Evolutionary conservation across 805 yeast genomes (phyloP).

Genomic region (Henningerozyma blattae): DNA sequence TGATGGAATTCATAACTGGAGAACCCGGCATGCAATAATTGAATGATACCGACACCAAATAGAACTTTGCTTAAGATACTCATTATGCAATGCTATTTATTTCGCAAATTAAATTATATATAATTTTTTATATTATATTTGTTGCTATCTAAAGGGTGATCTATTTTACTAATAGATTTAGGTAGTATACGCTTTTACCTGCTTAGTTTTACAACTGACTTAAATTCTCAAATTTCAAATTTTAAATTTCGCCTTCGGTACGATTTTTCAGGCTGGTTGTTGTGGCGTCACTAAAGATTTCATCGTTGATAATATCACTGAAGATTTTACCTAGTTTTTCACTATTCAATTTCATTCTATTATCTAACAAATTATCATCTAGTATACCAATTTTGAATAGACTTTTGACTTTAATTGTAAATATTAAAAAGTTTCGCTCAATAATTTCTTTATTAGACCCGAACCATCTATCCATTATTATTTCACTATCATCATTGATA

Average conservation of each 20-base stretch:
- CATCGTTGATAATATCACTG: conserved; percentile 13
- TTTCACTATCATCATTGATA: conserved; percentile 11
- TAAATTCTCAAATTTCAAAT: too few relatives aligned
- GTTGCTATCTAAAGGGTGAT: too few relatives aligned
- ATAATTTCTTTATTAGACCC: conserved; percentile 2
- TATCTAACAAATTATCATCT: conserved; percentile 3
- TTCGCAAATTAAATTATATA: too few relatives aligned
- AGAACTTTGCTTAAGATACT: conserved; percentile 7
- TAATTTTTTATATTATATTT: too few relatives aligned
- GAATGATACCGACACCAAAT: conserved; percentile 7
- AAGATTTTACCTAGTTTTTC: conserved; percentile 16
- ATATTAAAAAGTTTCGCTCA: conserved; percentile 17
- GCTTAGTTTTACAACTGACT: background rate
- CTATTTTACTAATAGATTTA: background rate
- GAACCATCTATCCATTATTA: conserved; percentile 6
- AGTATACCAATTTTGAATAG: conserved; percentile 14
- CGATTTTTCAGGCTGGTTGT: background rate
- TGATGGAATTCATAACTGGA: conserved; percentile 25
- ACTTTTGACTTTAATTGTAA: conserved; percentile 20
- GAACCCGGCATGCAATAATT: conserved; percentile 21
- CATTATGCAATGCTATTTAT: conserved; percentile 5
- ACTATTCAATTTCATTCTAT: conserved; percentile 18
- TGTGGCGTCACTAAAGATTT: too few relatives aligned
- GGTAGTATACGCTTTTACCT: too few relatives aligned
- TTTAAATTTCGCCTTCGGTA: background rate